Base-by-base conservation (phyloP, 768 basidiomycete species). In the Leccinum barrowsii region DNA sequence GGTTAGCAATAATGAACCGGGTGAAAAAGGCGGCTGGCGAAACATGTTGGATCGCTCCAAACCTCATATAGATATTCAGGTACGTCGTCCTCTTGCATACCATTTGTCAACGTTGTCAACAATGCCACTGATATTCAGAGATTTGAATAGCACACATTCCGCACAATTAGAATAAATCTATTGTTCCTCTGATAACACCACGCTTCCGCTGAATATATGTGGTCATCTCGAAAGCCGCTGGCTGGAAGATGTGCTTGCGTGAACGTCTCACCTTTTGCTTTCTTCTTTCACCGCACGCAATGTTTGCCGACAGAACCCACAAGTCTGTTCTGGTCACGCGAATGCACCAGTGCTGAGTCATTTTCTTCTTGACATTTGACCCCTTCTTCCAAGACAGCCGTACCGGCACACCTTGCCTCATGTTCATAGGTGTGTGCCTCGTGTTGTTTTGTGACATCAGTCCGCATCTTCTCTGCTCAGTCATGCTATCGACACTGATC, bases 1-100 rank as follows among this genome's bases (percentile, higher is more conserved):
- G 96, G 0, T 74, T 97, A 28, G 96, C 96, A 6, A 83, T 98
- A 28, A 98, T 97, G 93, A 97, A 98, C 71, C 82, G 96, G 17
- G 85, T 94, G 24, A 82, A 82, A 60, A 98, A 98, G 70, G 95
- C 96, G 2, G 94, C 94, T 7, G 84, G 87, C 4, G 83, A 87
- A 51, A 65, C 63, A 10, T 59, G 60, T 37, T 77, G 76, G 74
- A 59, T 78, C 8, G 21, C 40, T 22, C 50, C 57, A 11, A 17
- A 47, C 40, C 46, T 58, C 21, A 8, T 32, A 28, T 70, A 70
- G 60, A 61, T 44, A 48, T 48, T 7, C 54, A 59, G 48, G 67
- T 71, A 50, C 42, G 68, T 62, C 53, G 7, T 22, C 44, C 15
- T 55, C 21, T 34, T n/a, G 7, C 26, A 48, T 50, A 17, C 12